Conservation (phyloP, 2,329 filamentous ascomycete species). For the Paecilomyces formosus region DNA sequence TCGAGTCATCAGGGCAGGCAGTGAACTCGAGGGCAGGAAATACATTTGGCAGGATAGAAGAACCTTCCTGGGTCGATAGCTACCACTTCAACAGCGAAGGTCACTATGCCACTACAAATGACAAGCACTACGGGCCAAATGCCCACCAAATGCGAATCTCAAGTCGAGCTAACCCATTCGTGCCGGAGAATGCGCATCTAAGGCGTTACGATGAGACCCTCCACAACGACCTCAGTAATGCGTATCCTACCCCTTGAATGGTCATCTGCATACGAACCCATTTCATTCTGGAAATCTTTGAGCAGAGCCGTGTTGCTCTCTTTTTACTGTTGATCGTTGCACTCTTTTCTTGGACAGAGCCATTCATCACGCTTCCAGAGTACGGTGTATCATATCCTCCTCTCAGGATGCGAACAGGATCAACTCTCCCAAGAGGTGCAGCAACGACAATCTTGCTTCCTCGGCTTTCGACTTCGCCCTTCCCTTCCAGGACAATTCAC, state of each 20-base stretch:
- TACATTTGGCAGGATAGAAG: not conserved
- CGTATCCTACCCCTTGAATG: not conserved
- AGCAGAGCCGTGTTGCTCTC: not conserved
- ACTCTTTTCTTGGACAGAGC: not conserved
- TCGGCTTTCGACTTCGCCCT: not conserved
- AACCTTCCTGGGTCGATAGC: not conserved
- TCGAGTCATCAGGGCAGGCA: not conserved
- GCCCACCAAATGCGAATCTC: conserved; percentile 9
- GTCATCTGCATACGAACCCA: not conserved
- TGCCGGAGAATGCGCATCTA: not conserved
- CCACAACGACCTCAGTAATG: too few relatives aligned
- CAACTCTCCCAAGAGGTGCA: not conserved
- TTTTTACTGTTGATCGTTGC: not conserved
- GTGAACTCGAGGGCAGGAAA: not conserved
- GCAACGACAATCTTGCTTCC: not conserved
- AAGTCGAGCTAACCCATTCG: conserved; percentile 9
- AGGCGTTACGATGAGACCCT: too few relatives aligned
- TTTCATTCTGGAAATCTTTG: not conserved
- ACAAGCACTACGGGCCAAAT: conserved; percentile 9
- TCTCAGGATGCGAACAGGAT: not conserved
- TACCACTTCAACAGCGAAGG: conserved; percentile 5
- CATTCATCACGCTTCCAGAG: not conserved
- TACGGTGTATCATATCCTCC: not conserved
- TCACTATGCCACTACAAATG: conserved; percentile 6
- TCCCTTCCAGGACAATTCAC: too few relatives aligned